These are phyloP conservation scores for Flammula alnicola DNA, from an alignment of 1,284 basidiomycete genomes.

Conservation along the genomic window DNA sequence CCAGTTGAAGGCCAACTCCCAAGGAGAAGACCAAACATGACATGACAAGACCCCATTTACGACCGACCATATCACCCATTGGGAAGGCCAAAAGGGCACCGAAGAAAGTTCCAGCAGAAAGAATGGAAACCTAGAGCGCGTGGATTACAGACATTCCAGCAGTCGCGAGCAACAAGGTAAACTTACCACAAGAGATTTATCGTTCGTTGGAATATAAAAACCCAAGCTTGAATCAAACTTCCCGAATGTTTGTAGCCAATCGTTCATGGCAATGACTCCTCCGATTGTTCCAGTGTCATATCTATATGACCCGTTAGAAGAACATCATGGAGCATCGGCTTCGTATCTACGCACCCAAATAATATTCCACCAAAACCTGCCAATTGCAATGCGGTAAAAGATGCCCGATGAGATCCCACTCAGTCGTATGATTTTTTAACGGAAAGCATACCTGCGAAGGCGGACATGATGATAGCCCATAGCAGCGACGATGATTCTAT, in stretches of 20 bases:
- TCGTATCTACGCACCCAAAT: conserved; percentile 43
- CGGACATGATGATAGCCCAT: conserved; percentile 38
- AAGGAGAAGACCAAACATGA: conserved; percentile 34
- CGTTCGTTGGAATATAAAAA: conserved; percentile 33
- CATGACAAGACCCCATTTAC: conserved; percentile 34
- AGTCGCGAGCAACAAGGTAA: too few species aligned
- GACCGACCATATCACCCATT: conserved; percentile 33
- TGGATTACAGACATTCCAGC: too few species aligned
- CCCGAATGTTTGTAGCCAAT: conserved; percentile 35
- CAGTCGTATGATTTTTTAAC: not conserved
- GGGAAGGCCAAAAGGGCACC: conserved; percentile 44
- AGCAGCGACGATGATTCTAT: conserved; percentile 30
- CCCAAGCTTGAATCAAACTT: conserved; percentile 22
- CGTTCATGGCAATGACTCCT: conserved; percentile 37
- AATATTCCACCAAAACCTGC: conserved; percentile 78
- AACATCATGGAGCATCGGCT: too few species aligned
- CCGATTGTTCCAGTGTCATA: conserved; percentile 41
- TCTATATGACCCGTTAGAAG: too few species aligned
- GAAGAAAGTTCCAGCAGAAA: conserved; percentile 63
- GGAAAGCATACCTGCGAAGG: conserved; percentile 33
- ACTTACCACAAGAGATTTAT: conserved; percentile 37
- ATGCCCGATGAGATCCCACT: too few species aligned
- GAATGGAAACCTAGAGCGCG: conserved; percentile 54
- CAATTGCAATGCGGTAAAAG: not conserved
- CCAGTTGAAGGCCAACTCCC: conserved; percentile 36